Evolutionary conservation across 495 filamentous ascomycete species (phyloP).

Genomic region (Saxophila tyrrhenica): DNA sequence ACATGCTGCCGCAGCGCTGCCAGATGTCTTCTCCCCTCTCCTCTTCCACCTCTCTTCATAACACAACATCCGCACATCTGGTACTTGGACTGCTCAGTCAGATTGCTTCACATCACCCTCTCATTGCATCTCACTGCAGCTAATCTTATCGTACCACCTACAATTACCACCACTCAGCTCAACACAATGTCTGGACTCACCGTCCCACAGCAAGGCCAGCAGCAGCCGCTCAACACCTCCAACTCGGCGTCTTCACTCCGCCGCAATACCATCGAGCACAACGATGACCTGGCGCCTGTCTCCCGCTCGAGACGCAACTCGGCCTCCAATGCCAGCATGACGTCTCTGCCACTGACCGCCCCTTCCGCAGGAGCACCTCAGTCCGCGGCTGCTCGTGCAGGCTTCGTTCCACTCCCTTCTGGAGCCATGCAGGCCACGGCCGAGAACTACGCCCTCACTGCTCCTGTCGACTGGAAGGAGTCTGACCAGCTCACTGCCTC

Average conservation of each 20-base stretch:
- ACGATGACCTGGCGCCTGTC: conserved; percentile 8
- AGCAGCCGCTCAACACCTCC: conserved; percentile 1
- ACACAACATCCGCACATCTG: background rate
- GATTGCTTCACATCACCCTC: background rate
- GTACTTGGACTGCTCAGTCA: background rate
- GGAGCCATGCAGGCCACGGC: conserved; percentile 1
- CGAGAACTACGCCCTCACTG: background rate
- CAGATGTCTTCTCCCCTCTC: background rate
- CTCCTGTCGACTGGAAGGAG: conserved; percentile 6
- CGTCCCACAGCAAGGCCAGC: background rate
- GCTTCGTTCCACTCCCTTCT: background rate
- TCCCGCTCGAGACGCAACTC: conserved; percentile 9
- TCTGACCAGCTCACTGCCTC: background rate
- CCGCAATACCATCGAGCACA: background rate
- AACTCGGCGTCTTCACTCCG: conserved; percentile 1
- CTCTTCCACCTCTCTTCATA: background rate
- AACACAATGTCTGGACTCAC: background rate
- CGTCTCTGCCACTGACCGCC: background rate
- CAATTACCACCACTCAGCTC: background rate
- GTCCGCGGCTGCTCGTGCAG: background rate
- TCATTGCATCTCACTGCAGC: background rate
- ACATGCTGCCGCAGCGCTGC: too few relatives aligned
- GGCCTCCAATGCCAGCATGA: background rate
- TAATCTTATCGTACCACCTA: background rate
- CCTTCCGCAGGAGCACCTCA: background rate